phyloP scores from a whole-genome alignment of 2,329 filamentous ascomycete genomes.

The Trematosphaeria pertusa region DNA sequence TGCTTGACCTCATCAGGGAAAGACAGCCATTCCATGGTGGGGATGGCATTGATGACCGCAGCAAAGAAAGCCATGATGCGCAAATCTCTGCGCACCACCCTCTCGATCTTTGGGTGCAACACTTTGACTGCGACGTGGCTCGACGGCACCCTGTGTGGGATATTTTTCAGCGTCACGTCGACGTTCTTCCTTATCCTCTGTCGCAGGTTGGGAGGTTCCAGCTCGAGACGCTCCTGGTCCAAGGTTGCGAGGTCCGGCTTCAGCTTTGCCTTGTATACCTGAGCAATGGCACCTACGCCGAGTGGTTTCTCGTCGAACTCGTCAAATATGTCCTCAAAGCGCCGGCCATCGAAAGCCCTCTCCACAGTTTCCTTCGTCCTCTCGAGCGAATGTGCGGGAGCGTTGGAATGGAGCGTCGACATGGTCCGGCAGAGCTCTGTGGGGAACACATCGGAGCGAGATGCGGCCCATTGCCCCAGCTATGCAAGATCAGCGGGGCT shows the following conservation, averaged over 20 bases:
- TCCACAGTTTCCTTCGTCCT: conserved; percentile 80
- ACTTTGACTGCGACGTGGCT: conserved; percentile 96
- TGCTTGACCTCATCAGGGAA: conserved; percentile 92
- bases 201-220: conserved; percentile 64
- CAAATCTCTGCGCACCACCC: conserved; percentile 86
- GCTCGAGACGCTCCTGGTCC: conserved; percentile 62
- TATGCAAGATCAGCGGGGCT: conserved; percentile 47
- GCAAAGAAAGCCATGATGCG: conserved; percentile 96
- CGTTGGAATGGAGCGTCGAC: conserved; percentile 94
- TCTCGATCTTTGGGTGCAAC: conserved; percentile 88
- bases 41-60: conserved; percentile 79
- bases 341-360: conserved; percentile 78
- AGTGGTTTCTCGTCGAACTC: conserved; percentile 91
- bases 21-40: conserved; percentile 96
- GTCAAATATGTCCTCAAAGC: conserved; percentile 92
- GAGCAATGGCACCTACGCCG: conserved; percentile 94
- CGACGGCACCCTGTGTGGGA: conserved; percentile 83
- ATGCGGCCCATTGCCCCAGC: conserved; percentile 98
- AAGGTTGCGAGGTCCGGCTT: conserved; percentile 77
- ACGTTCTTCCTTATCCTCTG: conserved; percentile 81
- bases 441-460: conserved; percentile 94
- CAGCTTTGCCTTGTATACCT: conserved; percentile 95
- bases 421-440: conserved; percentile 89
- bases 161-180: conserved; percentile 84
- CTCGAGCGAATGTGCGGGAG: conserved; percentile 85